Conservation (phyloP, 2,329 filamentous ascomycete genomes). For the Myriosclerotinia scirpicola region DNA sequence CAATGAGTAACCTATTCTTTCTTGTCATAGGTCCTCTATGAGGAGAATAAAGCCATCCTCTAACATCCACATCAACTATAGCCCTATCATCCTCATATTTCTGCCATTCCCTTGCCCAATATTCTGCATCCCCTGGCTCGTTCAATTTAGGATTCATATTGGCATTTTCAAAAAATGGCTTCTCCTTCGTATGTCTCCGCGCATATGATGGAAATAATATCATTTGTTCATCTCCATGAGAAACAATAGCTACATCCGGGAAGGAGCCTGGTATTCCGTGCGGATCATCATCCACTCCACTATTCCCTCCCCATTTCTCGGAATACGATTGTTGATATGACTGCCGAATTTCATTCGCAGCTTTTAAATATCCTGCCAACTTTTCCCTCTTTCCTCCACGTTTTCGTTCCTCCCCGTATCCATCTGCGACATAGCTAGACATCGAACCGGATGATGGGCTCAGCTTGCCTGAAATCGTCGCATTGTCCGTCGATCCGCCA, state of each 20-base stretch:
- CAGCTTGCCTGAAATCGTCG: constrained; percentile 33
- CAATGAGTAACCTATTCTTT: constrained; percentile 82
- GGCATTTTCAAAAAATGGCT: constrained; percentile 42
- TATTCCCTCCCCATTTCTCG: constrained; percentile 49
- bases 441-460: constrained; percentile 41
- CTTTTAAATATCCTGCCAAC: constrained; percentile 70
- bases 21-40: constrained; percentile 81
- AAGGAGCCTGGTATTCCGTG: constrained; percentile 71
- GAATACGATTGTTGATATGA: constrained; percentile 58
- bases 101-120: constrained; percentile 78
- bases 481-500: constrained; percentile 42
- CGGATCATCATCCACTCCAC: constrained; percentile 46
- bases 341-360: constrained; percentile 70
- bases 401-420: constrained; percentile 47
- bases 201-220: constrained; percentile 94
- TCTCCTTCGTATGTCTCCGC: constrained; percentile 47
- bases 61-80: constrained; percentile 88
- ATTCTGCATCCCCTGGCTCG: constrained; percentile 63
- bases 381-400: constrained; percentile 74
- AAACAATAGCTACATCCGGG: constrained; percentile 78
- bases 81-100: constrained; percentile 78
- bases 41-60: constrained; percentile 92
- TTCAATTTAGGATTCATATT: constrained; percentile 43
- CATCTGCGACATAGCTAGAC: constrained; percentile 37
- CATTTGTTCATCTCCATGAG: constrained; percentile 85